Evolutionary conservation across 2,329 filamentous ascomycete species (phyloP).

Genomic region (Stachybotrys chlorohalonatus): DNA sequence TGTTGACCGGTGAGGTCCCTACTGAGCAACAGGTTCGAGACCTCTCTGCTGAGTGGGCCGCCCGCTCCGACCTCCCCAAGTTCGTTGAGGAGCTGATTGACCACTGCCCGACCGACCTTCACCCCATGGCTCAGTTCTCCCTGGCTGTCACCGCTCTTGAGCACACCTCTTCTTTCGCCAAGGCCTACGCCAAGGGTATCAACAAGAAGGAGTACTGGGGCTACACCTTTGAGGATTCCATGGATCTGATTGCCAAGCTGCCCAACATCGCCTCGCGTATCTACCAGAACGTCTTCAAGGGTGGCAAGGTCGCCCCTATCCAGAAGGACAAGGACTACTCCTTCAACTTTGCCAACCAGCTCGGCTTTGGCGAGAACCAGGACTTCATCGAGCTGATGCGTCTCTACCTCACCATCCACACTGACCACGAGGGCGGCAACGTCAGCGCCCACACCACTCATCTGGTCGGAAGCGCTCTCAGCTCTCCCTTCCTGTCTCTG

Average conservation of each 20-base stretch:
- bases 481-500: conserved; percentile 94
- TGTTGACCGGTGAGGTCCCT: conserved; percentile 95
- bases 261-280: conserved; percentile 96
- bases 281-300: conserved; percentile 99
- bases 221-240: conserved; percentile 98
- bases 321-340: conserved; percentile 99
- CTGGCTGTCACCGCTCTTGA: conserved; percentile 95
- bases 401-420: conserved; percentile 99
- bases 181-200: conserved; percentile 97
- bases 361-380: conserved; percentile 87
- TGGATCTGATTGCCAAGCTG: conserved; percentile 99
- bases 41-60: conserved; percentile 97
- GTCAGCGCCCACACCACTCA: conserved; percentile 98
- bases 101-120: conserved; percentile 96
- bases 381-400: conserved; percentile 98
- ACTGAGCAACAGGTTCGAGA: conserved; percentile 97
- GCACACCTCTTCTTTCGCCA: conserved; percentile 95
- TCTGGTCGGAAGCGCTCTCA: conserved; percentile 91
- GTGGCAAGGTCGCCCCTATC: conserved; percentile 90
- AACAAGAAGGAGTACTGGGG: conserved; percentile 99
- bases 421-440: conserved; percentile 99
- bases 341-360: conserved; percentile 99
- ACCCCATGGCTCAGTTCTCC: conserved; percentile 99
- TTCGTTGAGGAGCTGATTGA: conserved; percentile 99
- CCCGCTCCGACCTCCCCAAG: conserved; percentile 92